These are phyloP conservation scores for Psilocybe cubensis DNA, from an alignment of 768 basidiomycete species.

Conservation along the genomic window DNA sequence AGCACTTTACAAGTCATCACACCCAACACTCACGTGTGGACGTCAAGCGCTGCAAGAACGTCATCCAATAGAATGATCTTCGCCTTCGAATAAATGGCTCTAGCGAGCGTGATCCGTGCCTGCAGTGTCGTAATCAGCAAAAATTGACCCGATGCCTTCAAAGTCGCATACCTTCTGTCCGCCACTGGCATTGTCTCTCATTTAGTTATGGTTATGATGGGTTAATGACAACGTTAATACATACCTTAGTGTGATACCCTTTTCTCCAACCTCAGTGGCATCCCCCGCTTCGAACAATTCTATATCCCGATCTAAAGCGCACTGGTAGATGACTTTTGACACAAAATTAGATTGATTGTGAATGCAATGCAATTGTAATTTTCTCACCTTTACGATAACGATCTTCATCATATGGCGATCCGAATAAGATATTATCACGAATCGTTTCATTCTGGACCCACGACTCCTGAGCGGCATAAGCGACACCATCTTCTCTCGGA, in stretches of 20 bases:
- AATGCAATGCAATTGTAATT: neutral
- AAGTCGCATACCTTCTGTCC: constrained; percentile 39
- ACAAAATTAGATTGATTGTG: too few relatives aligned
- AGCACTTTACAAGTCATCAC: too few relatives aligned
- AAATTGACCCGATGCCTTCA: neutral
- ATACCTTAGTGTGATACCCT: constrained; percentile 57
- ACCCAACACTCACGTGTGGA: constrained; percentile 30
- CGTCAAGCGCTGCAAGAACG: constrained; percentile 66
- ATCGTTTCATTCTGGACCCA: constrained; percentile 88
- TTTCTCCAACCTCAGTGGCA: constrained; percentile 68
- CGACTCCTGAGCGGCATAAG: constrained; percentile 83
- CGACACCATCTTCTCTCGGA: constrained; percentile 68
- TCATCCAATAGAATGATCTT: constrained; percentile 73
- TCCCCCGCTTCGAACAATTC: constrained; percentile 67
- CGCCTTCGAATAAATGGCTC: constrained; percentile 51
- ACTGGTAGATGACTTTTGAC: constrained; percentile 58
- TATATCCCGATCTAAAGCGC: constrained; percentile 73
- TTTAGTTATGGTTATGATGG: neutral
- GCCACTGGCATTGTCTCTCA: constrained; percentile 27
- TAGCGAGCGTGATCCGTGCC: constrained; percentile 48
- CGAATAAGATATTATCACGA: constrained; percentile 83
- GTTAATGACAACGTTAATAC: neutral
- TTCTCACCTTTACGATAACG: constrained; percentile 63
- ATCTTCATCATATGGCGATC: constrained; percentile 72
- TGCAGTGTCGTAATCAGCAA: constrained; percentile 5